These are phyloP conservation scores for Lagerstroemia speciosa DNA, from an alignment of 345 rosid genomes.

Conservation along the genomic window DNA sequence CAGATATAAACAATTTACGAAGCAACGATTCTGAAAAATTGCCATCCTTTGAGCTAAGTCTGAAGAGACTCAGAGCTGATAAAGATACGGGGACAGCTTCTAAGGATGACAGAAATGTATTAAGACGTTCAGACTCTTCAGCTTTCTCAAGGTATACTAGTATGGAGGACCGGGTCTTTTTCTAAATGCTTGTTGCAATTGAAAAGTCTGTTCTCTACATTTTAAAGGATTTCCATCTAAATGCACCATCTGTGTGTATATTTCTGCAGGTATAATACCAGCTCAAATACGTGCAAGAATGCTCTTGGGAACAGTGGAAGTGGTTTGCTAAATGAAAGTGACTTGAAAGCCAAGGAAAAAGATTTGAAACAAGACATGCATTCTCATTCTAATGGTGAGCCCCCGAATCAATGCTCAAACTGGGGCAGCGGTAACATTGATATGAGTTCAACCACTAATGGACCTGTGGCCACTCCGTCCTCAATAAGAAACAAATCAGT, in stretches of 20 bases:
- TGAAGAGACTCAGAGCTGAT: conserved; percentile 36
- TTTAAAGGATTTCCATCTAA: background rate
- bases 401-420: conserved; percentile 44
- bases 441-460: conserved; percentile 38
- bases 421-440: conserved; percentile 51
- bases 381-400: conserved; percentile 20
- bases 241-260: background rate
- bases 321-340: conserved; percentile 40
- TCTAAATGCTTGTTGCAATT: background rate
- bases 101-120: conserved; percentile 33
- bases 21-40: conserved; percentile 25
- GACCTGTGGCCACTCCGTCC: conserved; percentile 20
- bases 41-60: conserved; percentile 36
- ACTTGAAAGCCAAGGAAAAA: conserved; percentile 31
- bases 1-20: conserved; percentile 17
- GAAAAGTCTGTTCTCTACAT: background rate
- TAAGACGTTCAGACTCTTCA: conserved; percentile 61
- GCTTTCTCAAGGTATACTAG: conserved; percentile 63
- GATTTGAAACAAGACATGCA: conserved; percentile 26
- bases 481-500: conserved; percentile 27
- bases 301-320: conserved; percentile 44
- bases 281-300: conserved; percentile 34
- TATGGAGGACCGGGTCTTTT: conserved; percentile 17
- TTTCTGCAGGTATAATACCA: conserved; percentile 32
- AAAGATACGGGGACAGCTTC: conserved; percentile 17